phyloP scores from a whole-genome alignment of 164 flowering plant genomes.

The Houttuynia cordata region DNA sequence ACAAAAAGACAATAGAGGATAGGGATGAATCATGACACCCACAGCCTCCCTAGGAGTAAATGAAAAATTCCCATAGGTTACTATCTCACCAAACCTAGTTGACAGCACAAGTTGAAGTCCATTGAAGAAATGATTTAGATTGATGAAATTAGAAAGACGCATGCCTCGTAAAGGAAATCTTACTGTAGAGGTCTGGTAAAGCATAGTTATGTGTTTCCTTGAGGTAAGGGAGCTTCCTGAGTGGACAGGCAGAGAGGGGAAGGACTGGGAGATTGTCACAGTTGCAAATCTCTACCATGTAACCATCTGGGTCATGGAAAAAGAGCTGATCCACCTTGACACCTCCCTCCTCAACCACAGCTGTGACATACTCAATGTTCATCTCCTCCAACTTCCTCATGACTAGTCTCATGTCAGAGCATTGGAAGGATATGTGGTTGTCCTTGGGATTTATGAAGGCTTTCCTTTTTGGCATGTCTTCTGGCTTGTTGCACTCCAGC shows the following conservation, averaged over 20 bases:
- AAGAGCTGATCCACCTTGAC: conserved; percentile 54
- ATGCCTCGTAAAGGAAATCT: not conserved
- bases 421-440: conserved; percentile 70
- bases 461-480: conserved; percentile 8
- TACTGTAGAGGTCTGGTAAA: not conserved
- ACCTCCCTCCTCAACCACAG: conserved; percentile 54
- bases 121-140: too few relatives aligned
- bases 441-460: conserved; percentile 59
- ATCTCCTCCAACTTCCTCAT: conserved; percentile 42
- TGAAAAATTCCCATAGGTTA: too few relatives aligned
- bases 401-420: conserved; percentile 37
- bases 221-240: not conserved
- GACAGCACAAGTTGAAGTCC: not conserved
- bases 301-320: conserved; percentile 86
- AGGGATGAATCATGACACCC: too few relatives aligned
- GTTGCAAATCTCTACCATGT: conserved; percentile 80
- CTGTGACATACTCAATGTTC: conserved; percentile 49
- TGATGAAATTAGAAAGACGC: not conserved
- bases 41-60: too few relatives aligned
- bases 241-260: conserved; percentile 12
- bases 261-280: conserved; percentile 62
- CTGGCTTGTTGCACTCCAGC: conserved; percentile 29
- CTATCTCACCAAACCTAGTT: too few relatives aligned
- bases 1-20: too few relatives aligned
- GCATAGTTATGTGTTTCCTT: not conserved